Percentiles rank a stretch among this genome's conserved stretches.
Evolutionary conservation across 2,329 filamentous ascomycete genomes (phyloP).

Genomic region (Cordyceps fumosorosea): DNA sequence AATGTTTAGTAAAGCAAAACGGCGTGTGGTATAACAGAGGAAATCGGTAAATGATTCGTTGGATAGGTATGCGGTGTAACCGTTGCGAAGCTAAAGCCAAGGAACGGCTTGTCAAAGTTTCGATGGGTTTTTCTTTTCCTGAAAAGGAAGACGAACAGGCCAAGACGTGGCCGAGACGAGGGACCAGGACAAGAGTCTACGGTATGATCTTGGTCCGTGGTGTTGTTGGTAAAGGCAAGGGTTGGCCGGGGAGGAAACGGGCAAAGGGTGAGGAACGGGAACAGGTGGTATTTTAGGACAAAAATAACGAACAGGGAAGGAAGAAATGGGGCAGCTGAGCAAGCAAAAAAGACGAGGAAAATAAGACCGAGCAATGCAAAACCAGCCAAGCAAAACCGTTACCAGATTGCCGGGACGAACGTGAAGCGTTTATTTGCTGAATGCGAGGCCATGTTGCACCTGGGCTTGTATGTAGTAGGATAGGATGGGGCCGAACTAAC

Average conservation of each 20-base stretch:
- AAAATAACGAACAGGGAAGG: slow-evolving; percentile 6
- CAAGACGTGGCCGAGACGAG: background rate
- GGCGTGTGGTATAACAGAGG: background rate
- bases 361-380: slow-evolving; percentile 11
- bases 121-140: background rate
- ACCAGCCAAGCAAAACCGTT: slow-evolving; percentile 11
- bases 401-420: slow-evolving; percentile 13
- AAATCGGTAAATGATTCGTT: background rate
- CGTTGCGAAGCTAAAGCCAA: background rate
- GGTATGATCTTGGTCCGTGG: background rate
- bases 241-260: background rate
- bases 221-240: background rate
- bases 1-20: background rate
- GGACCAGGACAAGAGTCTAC: background rate
- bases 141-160: background rate
- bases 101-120: too few relatives aligned
- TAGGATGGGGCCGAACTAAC: slow-evolving; percentile 11
- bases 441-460: slow-evolving; percentile 11
- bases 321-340: slow-evolving; percentile 13
- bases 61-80: background rate
- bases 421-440: slow-evolving; percentile 13
- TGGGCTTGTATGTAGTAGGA: background rate
- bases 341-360: slow-evolving; percentile 1
- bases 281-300: slow-evolving; percentile 1
- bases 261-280: slow-evolving; percentile 1